Evolutionary conservation across 2,329 filamentous ascomycete species (phyloP).

Genomic region (Trichoderma brevicompactum): DNA sequence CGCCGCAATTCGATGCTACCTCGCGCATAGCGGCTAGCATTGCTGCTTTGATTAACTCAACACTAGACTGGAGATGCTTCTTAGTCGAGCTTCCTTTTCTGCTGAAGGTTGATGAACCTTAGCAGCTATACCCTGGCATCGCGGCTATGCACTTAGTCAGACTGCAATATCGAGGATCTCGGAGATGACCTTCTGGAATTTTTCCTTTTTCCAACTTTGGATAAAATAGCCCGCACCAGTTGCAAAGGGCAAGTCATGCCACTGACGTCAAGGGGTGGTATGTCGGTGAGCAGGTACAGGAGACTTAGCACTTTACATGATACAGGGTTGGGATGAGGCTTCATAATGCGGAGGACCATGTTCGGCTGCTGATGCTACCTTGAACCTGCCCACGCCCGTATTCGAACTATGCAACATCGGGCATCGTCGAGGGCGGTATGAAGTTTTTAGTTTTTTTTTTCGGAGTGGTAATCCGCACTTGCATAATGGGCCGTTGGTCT

Average conservation of each 20-base stretch:
- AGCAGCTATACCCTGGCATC: neutral
- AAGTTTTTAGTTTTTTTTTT: too few species aligned
- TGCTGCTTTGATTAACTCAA: too few species aligned
- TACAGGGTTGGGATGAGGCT: neutral
- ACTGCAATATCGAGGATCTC: slow-evolving; percentile 21
- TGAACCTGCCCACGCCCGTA: too few species aligned
- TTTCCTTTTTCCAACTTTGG: neutral
- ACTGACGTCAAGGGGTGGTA: slow-evolving; percentile 19
- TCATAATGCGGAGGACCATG: neutral
- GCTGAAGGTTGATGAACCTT: neutral
- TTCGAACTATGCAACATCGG: neutral
- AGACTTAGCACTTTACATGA: slow-evolving; percentile 9
- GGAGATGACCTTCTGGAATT: slow-evolving; percentile 26
- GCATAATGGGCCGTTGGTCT: too few species aligned
- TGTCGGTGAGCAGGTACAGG: slow-evolving; percentile 21
- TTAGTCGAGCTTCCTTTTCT: neutral
- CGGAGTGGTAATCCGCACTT: too few species aligned
- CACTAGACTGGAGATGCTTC: neutral
- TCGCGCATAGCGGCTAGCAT: neutral
- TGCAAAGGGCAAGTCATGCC: neutral
- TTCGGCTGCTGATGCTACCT: too few species aligned
- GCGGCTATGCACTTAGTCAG: slow-evolving; percentile 11
- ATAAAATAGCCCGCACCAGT: neutral
- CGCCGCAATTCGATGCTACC: too few species aligned
- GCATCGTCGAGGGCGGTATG: neutral